A percentile compares a stretch with the other conserved stretches of the same genome.
phyloP scores from a whole-genome alignment of 83 land plant species.

The Diphasiastrum complanatum region DNA sequence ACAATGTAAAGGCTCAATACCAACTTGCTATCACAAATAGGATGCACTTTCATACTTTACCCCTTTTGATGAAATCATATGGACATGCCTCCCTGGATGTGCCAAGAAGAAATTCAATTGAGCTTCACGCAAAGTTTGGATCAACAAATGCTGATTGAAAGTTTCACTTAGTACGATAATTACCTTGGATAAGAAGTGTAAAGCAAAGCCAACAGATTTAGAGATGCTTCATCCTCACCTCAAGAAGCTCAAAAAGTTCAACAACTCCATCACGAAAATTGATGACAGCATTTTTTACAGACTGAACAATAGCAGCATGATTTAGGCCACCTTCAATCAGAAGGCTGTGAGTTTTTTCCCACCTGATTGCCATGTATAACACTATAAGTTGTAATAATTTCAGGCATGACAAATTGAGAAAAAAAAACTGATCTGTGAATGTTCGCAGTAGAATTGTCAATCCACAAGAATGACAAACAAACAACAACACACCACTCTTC shows the following conservation, averaged over 20 bases:
- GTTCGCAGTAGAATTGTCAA: too few relatives aligned
- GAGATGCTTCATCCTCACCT: constrained; percentile 46
- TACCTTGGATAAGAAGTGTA: background rate
- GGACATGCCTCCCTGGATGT: too few relatives aligned
- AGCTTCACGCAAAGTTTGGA: too few relatives aligned
- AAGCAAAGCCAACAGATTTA: background rate
- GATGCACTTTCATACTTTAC: background rate
- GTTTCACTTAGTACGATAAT: background rate
- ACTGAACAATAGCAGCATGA: constrained; percentile 53
- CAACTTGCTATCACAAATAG: background rate
- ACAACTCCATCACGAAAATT: constrained; percentile 76
- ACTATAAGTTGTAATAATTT: background rate
- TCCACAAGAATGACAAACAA: too few relatives aligned
- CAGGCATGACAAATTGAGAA: background rate
- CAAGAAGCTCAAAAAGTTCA: constrained; percentile 66
- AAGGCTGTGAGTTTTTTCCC: constrained; percentile 86
- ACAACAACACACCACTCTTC: constrained; percentile 66
- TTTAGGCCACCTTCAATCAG: constrained; percentile 86
- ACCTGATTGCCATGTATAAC: too few relatives aligned
- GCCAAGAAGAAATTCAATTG: too few relatives aligned
- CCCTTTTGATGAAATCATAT: too few relatives aligned
- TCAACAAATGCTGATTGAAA: too few relatives aligned
- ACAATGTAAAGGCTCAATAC: background rate
- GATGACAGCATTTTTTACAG: constrained; percentile 60
- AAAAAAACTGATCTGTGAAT: too few relatives aligned